Percentiles rank a stretch among this genome's conserved stretches.
These are phyloP conservation scores for Vitis cinerea DNA, from an alignment of 164 flowering plant species.

Conservation along the genomic window DNA sequence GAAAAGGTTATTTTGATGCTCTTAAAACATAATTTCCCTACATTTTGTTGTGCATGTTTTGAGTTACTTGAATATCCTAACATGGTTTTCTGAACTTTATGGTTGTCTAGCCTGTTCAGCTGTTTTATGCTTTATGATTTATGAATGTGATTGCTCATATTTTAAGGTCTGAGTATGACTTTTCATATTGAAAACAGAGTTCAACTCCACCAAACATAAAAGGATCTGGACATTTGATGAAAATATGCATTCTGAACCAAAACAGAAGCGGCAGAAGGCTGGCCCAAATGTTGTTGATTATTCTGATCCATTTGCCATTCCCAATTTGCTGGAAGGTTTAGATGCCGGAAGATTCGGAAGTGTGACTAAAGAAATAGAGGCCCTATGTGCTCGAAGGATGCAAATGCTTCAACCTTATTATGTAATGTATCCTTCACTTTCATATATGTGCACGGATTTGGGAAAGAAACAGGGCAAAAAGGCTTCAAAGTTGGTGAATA, in stretches of 20 bases:
- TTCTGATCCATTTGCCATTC: conserved; percentile 31
- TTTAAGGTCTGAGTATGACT: not conserved
- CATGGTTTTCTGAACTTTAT: too few species aligned
- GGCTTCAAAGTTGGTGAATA: conserved; percentile 2
- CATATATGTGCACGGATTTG: not conserved
- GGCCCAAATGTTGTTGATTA: conserved; percentile 20
- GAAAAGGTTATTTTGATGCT: too few species aligned
- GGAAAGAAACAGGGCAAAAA: conserved; percentile 5
- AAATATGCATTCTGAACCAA: conserved; percentile 3
- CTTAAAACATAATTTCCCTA: too few species aligned
- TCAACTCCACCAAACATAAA: not conserved
- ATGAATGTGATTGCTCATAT: not conserved
- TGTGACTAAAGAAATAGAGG: conserved; percentile 35
- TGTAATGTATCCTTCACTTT: conserved; percentile 19
- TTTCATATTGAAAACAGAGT: not conserved
- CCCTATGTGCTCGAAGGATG: conserved; percentile 19
- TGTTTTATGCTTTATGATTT: not conserved
- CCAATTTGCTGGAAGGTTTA: conserved; percentile 20
- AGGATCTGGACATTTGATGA: not conserved
- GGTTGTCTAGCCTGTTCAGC: not conserved
- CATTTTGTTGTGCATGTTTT: too few species aligned
- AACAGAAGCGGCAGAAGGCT: too few species aligned
- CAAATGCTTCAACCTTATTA: conserved; percentile 6
- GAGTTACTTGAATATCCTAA: too few species aligned
- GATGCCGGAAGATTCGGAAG: conserved; percentile 33